A percentile compares a stretch with the other conserved stretches of the same genome.
Evolutionary conservation across 768 basidiomycete genomes (phyloP).

Genomic region (Krasilnikovozyma curviuscula): DNA sequence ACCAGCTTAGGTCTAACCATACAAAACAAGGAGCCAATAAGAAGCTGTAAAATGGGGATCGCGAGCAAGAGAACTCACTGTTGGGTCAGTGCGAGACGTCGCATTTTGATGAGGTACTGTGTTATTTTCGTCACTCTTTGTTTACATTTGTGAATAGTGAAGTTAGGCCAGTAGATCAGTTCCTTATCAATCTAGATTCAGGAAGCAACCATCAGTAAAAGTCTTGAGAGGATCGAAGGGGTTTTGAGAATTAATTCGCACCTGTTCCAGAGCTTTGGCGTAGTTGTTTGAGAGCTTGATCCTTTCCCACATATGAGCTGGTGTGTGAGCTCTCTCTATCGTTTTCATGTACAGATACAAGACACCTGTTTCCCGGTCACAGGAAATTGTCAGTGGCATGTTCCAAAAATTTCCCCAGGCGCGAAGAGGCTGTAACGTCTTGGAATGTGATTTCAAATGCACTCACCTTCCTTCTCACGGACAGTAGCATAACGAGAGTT

Average conservation of each 20-base stretch:
- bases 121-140: conserved; percentile 97
- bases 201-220: not conserved
- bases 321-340: conserved; percentile 88
- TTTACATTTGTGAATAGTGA: conserved; percentile 95
- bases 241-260: too few relatives aligned
- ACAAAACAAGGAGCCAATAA: not conserved
- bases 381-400: not conserved
- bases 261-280: conserved; percentile 85
- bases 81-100: conserved; percentile 63
- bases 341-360: conserved; percentile 93
- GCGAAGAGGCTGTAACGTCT: too few relatives aligned
- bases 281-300: conserved; percentile 87
- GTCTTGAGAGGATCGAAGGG: too few relatives aligned
- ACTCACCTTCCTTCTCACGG: conserved; percentile 70
- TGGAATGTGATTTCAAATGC: too few relatives aligned
- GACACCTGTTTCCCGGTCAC: conserved; percentile 34
- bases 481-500: conserved; percentile 98
- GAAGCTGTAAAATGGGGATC: not conserved
- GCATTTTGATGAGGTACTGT: conserved; percentile 97
- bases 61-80: conserved; percentile 38
- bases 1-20: conserved; percentile 62
- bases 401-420: too few relatives aligned
- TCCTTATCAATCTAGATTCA: conserved; percentile 66
- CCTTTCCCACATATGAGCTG: conserved; percentile 94
- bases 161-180: conserved; percentile 95